These are phyloP conservation scores for Geotrichum phurueaensis DNA, from an alignment of 1,139 yeast genomes.

Conservation along the genomic window DNA sequence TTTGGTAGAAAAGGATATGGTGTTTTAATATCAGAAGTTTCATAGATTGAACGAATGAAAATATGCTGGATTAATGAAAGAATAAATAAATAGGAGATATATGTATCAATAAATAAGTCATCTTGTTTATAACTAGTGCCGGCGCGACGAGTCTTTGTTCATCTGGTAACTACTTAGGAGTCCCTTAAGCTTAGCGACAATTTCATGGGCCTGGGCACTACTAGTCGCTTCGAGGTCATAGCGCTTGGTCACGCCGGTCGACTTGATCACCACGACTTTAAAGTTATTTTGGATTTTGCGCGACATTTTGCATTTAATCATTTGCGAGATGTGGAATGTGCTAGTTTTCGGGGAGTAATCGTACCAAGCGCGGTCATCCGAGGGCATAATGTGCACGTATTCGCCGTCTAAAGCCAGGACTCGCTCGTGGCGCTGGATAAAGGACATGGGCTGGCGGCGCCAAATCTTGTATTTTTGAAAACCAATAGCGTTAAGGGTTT, in stretches of 20 bases:
- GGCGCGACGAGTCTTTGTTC: constrained; percentile 15
- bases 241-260: constrained; percentile 55
- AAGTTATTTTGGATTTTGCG: constrained; percentile 72
- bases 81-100: not conserved
- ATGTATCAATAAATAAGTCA: not conserved
- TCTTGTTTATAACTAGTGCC: not conserved
- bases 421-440: constrained; percentile 74
- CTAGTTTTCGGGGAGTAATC: constrained; percentile 70
- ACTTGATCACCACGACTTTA: constrained; percentile 72
- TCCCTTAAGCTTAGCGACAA: constrained; percentile 53
- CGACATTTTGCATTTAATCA: constrained; percentile 69
- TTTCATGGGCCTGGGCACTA: constrained; percentile 61
- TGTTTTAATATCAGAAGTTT: not conserved
- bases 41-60: not conserved
- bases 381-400: constrained; percentile 82
- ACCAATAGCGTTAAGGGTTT: constrained; percentile 22
- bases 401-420: constrained; percentile 89
- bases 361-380: constrained; percentile 61
- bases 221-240: constrained; percentile 79
- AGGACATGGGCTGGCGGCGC: constrained; percentile 81
- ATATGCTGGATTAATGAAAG: not conserved
- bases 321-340: constrained; percentile 79
- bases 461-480: constrained; percentile 66
- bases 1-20: not conserved
- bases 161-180: constrained; percentile 13